Percentiles rank a stretch among this genome's conserved stretches.
Conservation (phyloP, 352 stramenopile species). For the Globisporangium cystogenes region DNA sequence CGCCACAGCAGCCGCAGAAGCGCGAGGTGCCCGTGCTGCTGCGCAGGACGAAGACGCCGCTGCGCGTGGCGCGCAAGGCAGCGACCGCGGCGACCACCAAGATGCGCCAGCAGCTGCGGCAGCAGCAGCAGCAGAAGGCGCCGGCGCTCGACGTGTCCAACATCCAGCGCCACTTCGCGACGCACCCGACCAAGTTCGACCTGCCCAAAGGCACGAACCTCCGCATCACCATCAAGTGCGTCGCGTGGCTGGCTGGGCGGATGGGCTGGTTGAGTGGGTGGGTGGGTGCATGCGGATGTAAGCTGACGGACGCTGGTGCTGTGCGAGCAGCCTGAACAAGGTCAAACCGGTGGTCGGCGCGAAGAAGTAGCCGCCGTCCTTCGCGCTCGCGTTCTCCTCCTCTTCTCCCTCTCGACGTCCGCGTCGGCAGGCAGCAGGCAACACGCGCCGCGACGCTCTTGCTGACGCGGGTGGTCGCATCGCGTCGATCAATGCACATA, state of each 20-base stretch:
- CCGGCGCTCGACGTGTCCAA: constrained; percentile 64
- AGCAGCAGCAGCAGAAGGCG: constrained; percentile 19
- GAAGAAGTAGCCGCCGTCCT: constrained; percentile 37
- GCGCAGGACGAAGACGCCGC: constrained; percentile 34
- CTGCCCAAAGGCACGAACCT: constrained; percentile 76
- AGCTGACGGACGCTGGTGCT: neutral
- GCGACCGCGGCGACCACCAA: constrained; percentile 11
- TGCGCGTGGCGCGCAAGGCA: constrained; percentile 22
- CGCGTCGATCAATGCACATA: constrained; percentile 1
- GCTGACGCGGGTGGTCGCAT: too few species aligned
- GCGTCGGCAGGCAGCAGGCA: neutral
- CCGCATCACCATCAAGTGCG: constrained; percentile 78
- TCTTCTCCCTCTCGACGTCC: neutral
- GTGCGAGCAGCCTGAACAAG: constrained; percentile 43
- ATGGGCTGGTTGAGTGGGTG: neutral
- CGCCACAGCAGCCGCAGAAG: constrained; percentile 26
- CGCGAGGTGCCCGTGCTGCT: constrained; percentile 30
- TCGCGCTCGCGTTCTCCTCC: neutral
- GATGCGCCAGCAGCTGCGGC: constrained; percentile 14
- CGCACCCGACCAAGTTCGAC: constrained; percentile 77
- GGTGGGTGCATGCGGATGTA: neutral
- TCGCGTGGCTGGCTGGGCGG: constrained; percentile 1
- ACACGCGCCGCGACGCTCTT: neutral
- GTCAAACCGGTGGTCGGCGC: constrained; percentile 64
- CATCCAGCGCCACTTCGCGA: constrained; percentile 72